Conservation (phyloP, 805 yeast genomes). For the Kockiozyma suomiensis region DNA sequence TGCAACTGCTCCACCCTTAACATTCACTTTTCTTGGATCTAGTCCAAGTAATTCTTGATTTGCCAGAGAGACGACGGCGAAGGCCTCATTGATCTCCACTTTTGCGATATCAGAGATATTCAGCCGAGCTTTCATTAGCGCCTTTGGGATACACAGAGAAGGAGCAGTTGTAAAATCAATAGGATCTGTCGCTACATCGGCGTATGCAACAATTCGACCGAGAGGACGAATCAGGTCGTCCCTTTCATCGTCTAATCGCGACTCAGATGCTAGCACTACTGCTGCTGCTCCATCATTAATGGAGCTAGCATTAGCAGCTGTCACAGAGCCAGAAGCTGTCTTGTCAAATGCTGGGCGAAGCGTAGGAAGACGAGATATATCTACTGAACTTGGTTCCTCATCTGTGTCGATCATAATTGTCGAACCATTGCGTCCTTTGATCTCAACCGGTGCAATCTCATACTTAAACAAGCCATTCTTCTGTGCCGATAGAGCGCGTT, state of each 20-base stretch:
- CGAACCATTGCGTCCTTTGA: constrained; percentile 67
- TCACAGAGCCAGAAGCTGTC: constrained; percentile 90
- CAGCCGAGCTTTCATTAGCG: constrained; percentile 78
- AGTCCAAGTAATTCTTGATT: constrained; percentile 70
- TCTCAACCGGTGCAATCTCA: constrained; percentile 82
- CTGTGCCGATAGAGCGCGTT: constrained; percentile 74
- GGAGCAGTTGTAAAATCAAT: constrained; percentile 95
- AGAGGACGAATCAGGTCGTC: constrained; percentile 62
- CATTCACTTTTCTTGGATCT: constrained; percentile 71
- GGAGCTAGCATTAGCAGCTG: constrained; percentile 94
- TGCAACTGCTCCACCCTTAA: constrained; percentile 95
- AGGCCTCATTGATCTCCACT: constrained; percentile 95
- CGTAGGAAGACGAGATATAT: constrained; percentile 67
- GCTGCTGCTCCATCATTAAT: constrained; percentile 97
- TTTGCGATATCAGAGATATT: constrained; percentile 67
- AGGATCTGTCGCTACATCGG: constrained; percentile 93
- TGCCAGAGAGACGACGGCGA: constrained; percentile 89
- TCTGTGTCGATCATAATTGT: constrained; percentile 66
- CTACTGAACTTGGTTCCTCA: constrained; percentile 73
- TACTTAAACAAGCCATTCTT: constrained; percentile 68
- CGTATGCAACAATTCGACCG: constrained; percentile 86
- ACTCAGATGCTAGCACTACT: constrained; percentile 76
- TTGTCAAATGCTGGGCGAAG: constrained; percentile 90
- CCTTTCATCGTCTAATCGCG: constrained; percentile 72
- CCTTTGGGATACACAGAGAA: constrained; percentile 87